Evolutionary conservation across 352 stramenopile species (phyloP), one percentile per base, ranked within the genome.

Genomic region (Blastocystis sp.): DNA sequence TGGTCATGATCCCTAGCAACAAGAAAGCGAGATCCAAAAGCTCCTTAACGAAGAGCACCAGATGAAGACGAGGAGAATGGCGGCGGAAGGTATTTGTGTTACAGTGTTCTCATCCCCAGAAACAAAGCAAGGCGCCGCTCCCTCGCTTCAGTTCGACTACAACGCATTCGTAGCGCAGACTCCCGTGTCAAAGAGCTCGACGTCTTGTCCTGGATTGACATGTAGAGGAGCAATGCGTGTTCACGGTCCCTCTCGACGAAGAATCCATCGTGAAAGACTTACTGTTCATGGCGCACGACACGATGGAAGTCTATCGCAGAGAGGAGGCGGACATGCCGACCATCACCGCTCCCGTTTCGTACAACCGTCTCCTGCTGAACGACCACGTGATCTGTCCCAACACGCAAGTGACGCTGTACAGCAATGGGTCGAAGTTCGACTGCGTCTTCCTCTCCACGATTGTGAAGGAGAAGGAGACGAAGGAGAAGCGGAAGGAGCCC

Each of bases 321-420:
- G 4, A 85, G 12, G 13, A 55, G 31, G 50, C 70, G 12, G 41
- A 62, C 51, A 69, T 55, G 31, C 24, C 24, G 13, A 69, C n/a
- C 35, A 69, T 67, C 29, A 39, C 74, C 37, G 74, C 66, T 41
- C 74, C 74, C 21, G 13, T 85, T 1, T 85, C 74, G 2, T 66
- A 51, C 51, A 85, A 67, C 41, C 74, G 74, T 50, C 60, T 85
- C 2, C 55, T 85, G 6, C 45, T 85, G n/a, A 85, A 85, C 31
- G 74, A 85, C 55, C 74, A 69, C 66, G 74, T 85, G 35, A 85
- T 85, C 60, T 85, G 59, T 24, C 74, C 74, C 13, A 85, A 85
- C 33, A 85, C 74, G 26, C 74, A 29, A 24, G 67, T 50, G 24
- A 66, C 60, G 16, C n/a, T 85, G 37, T 51, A 51, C 13, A 67